Percentiles rank a stretch among this genome's conserved stretches.
Conservation (phyloP, 2,329 filamentous ascomycete genomes). For the Xylariaceae sp. region DNA sequence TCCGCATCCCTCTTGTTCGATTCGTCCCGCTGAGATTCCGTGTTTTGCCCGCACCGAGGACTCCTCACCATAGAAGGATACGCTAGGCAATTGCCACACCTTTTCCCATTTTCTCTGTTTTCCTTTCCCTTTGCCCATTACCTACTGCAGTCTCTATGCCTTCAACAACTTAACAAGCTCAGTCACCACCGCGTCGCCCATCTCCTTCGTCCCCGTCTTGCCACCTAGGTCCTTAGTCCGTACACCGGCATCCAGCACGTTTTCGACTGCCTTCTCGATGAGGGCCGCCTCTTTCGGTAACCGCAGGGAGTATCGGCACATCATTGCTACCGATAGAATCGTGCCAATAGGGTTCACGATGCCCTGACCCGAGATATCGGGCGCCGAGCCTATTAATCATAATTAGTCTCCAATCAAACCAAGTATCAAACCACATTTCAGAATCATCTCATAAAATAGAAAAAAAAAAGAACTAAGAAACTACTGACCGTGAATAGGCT, state of each 20-base stretch:
- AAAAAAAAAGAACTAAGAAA: neutral
- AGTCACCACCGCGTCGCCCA: slow-evolving; percentile 72
- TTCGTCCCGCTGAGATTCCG: too few relatives aligned
- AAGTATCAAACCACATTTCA: neutral
- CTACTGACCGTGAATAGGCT: slow-evolving; percentile 83
- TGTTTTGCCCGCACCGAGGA: neutral
- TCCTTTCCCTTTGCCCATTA: neutral
- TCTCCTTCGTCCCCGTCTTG: slow-evolving; percentile 64
- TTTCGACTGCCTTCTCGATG: slow-evolving; percentile 76
- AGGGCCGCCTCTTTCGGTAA: slow-evolving; percentile 71
- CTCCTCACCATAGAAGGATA: neutral
- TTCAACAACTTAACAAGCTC: slow-evolving; percentile 68
- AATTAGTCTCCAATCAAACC: slow-evolving; percentile 1
- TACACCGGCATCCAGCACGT: slow-evolving; percentile 72
- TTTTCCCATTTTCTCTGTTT: too few relatives aligned
- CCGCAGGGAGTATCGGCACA: slow-evolving; percentile 88
- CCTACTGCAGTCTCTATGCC: slow-evolving; percentile 23
- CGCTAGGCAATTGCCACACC: too few relatives aligned
- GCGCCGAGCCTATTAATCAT: slow-evolving; percentile 63
- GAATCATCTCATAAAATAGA: neutral
- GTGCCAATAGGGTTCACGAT: slow-evolving; percentile 91
- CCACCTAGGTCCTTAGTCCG: slow-evolving; percentile 85
- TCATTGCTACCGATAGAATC: slow-evolving; percentile 89
- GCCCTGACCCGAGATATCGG: slow-evolving; percentile 87
- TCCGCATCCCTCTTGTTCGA: too few relatives aligned